A percentile compares a stretch with the other conserved stretches of the same genome.
These are phyloP conservation scores for Phaseolus coccineus DNA, from an alignment of 331 rosid genomes.

Conservation along the genomic window DNA sequence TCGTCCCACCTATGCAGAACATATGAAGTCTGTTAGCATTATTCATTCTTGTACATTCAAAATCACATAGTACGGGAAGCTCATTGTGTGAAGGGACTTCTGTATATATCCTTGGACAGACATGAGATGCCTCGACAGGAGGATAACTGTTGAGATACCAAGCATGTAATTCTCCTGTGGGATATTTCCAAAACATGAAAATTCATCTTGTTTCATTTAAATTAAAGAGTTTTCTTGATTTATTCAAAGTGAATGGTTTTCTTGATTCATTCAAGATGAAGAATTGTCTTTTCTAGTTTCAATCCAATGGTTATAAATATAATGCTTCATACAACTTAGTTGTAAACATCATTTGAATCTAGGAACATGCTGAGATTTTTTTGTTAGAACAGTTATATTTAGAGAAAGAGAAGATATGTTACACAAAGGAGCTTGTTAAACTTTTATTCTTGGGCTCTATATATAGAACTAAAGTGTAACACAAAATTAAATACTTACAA, in stretches of 20 bases:
- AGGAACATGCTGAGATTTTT: background rate
- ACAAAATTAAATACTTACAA: background rate
- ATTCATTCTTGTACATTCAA: conserved; percentile 35
- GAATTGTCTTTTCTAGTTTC: background rate
- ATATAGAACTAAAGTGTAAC: background rate
- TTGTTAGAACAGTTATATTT: background rate
- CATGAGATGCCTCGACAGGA: conserved; percentile 1
- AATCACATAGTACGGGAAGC: conserved; percentile 8
- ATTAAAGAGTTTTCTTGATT: background rate
- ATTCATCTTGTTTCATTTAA: background rate
- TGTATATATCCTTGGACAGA: background rate
- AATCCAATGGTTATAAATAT: conserved; percentile 1
- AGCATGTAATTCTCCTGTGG: background rate
- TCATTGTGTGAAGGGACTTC: conserved; percentile 12
- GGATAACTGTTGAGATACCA: conserved; percentile 7
- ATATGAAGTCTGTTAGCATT: conserved; percentile 35
- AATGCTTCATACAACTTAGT: background rate
- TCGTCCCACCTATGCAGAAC: conserved; percentile 77
- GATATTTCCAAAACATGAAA: background rate
- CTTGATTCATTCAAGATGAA: background rate
- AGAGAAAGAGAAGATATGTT: background rate
- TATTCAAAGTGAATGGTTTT: background rate
- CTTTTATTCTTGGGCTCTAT: background rate
- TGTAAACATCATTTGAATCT: conserved; percentile 3
- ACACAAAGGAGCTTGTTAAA: background rate